These are phyloP conservation scores for Spathaspora boniae DNA, from an alignment of 805 yeast species.

Conservation along the genomic window DNA sequence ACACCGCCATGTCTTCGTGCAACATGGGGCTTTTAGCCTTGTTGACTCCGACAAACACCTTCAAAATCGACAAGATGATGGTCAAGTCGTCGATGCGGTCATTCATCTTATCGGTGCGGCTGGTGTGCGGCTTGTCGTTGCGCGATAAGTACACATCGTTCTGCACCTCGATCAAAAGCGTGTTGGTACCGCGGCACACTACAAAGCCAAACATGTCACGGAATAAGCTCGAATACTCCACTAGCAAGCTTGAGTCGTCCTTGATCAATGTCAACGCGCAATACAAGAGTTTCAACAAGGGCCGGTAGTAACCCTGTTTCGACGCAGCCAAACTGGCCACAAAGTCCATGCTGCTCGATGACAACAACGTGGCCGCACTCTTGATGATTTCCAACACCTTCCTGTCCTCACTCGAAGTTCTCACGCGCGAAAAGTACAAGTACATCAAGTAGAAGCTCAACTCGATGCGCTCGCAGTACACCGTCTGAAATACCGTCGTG, in stretches of 20 bases:
- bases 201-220: conserved; percentile 58
- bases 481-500: conserved; percentile 43
- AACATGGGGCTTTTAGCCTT: conserved; percentile 49
- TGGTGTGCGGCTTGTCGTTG: conserved; percentile 27
- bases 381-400: conserved; percentile 40
- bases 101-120: conserved; percentile 28
- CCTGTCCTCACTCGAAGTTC: conserved; percentile 25
- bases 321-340: conserved; percentile 36
- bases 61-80: conserved; percentile 60
- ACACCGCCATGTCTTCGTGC: conserved; percentile 46
- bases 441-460: conserved; percentile 54
- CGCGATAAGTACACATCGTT: conserved; percentile 47
- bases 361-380: conserved; percentile 42
- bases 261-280: conserved; percentile 45
- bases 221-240: conserved; percentile 49
- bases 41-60: conserved; percentile 49
- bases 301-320: conserved; percentile 48
- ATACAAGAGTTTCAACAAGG: conserved; percentile 57
- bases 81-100: conserved; percentile 63
- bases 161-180: conserved; percentile 56
- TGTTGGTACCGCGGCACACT: conserved; percentile 62
- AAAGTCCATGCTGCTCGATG: conserved; percentile 49
- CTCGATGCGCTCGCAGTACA: conserved; percentile 63
- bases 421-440: conserved; percentile 32
- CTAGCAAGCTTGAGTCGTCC: conserved; percentile 35